Conservation (phyloP, 2,329 filamentous ascomycete genomes). For the Setomelanomma holmii region DNA sequence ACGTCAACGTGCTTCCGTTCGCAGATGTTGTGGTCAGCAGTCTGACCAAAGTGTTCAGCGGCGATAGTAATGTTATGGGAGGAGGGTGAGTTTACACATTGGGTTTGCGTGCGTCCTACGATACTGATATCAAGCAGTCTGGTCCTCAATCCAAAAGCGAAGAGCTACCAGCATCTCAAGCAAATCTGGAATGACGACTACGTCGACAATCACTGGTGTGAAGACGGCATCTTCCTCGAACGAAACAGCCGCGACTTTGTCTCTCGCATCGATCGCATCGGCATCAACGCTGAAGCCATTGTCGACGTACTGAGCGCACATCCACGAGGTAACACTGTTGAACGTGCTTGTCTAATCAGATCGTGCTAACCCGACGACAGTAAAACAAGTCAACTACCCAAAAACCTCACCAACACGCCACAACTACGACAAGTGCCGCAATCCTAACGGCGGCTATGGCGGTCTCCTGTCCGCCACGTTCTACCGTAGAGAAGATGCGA, state of each 20-base stretch:
- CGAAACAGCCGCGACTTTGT: conserved; percentile 94
- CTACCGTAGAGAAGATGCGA: conserved; percentile 70
- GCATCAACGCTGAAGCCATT: conserved; percentile 83
- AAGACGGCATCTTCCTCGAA: conserved; percentile 94
- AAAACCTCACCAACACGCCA: conserved; percentile 73
- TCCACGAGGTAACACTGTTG: conserved; percentile 55
- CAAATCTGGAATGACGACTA: conserved; percentile 69
- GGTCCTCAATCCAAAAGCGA: conserved; percentile 70
- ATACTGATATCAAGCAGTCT: conserved; percentile 50
- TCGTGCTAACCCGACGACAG: conserved; percentile 42
- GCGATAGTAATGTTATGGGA: conserved; percentile 98
- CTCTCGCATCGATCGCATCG: conserved; percentile 81
- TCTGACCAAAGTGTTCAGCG: conserved; percentile 95
- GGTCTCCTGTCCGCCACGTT: conserved; percentile 88
- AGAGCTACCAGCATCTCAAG: conserved; percentile 75
- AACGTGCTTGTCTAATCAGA: neutral
- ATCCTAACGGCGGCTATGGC: conserved; percentile 82
- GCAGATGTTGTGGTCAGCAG: conserved; percentile 94
- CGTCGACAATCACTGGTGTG: conserved; percentile 92
- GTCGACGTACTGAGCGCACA: conserved; percentile 72
- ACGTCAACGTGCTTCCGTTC: conserved; percentile 88
- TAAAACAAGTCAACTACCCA: conserved; percentile 87
- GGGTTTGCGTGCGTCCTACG: too few species aligned
- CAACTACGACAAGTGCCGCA: conserved; percentile 80
- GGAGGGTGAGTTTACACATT: conserved; percentile 72